Evolutionary conservation across 1,139 yeast species (phyloP), one percentile per base, ranked within the genome.

Genomic region (Candida anutae): DNA sequence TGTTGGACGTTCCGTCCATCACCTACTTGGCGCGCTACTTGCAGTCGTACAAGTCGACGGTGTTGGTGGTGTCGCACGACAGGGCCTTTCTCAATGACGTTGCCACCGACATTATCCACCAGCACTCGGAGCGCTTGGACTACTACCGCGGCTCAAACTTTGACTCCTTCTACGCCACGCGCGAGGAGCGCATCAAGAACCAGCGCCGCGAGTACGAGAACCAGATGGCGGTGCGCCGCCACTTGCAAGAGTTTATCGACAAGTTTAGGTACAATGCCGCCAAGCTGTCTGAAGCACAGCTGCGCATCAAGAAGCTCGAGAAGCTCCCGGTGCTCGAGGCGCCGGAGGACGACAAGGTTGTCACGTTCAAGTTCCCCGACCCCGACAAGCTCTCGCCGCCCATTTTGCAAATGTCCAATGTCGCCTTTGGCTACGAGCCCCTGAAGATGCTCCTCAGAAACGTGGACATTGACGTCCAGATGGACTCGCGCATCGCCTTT

Each of bases 1-100:
- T 88, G 96, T 82, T 90, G 94, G 98, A 90, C 74, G 96, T 90
- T 56, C 98, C 98, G 18, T 88, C 97, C 29, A 85, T 90, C 52
- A 90, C 97, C 2, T 90, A 77, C 52, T 69, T 90, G 51, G 93
- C 97, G 8, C 75, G 81, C 43, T 90, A 90, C 52, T 64, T 90
- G 43, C 95, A 85, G 51, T 68, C 83, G 8, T 90, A 90, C 52
- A 88, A 94, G 33, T 74, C 95, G 1, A 90, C 98, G 0, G 94
- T 90, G 5, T 65, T 90, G 42, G 94, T 88, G 22, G 99, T 90
- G 26, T 90, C 98, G 33, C 99, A 90, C 66, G 99, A 90, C 58
- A 77, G 98, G 48, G 87, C 96, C 27, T 90, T 90, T 63, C 69
- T 90, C 46, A 90, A 90, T 52, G 99, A 90, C 52, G 95, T 90